A percentile compares a stretch with the other conserved stretches of the same genome.
phyloP scores from a whole-genome alignment of 2,329 filamentous ascomycete species.

The Pseudodiploospora longispora region DNA sequence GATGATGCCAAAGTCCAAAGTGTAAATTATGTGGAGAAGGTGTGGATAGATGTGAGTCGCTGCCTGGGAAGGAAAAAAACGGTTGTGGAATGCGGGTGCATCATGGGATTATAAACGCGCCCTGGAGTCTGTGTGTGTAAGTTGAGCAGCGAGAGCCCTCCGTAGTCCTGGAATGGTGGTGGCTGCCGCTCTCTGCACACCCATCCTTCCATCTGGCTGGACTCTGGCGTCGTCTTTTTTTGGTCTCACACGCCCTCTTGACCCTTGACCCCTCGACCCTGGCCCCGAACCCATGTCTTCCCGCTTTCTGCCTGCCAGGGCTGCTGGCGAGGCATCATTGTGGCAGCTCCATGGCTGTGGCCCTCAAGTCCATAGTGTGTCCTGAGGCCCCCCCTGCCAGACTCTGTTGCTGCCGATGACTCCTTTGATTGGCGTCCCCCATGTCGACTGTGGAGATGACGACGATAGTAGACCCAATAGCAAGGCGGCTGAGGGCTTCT shows the following conservation, averaged over 20 bases:
- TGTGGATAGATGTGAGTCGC: slow-evolving; percentile 1
- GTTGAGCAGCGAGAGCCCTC: not conserved
- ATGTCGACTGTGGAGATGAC: slow-evolving; percentile 5
- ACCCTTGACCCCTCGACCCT: not conserved
- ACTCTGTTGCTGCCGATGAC: slow-evolving; percentile 7
- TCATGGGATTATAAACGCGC: slow-evolving; percentile 8
- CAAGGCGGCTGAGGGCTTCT: slow-evolving; percentile 7
- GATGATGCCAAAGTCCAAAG: not conserved
- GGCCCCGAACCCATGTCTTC: not conserved
- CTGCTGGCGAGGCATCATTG: slow-evolving; percentile 1
- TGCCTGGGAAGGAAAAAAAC: slow-evolving; percentile 6
- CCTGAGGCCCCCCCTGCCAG: not conserved
- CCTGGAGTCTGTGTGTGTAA: not conserved
- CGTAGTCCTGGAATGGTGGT: not conserved
- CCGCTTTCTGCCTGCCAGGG: slow-evolving; percentile 8
- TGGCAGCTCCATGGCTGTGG: too few relatives aligned
- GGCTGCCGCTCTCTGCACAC: not conserved
- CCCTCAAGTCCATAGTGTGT: too few relatives aligned
- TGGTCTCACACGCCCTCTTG: slow-evolving; percentile 8
- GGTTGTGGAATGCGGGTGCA: slow-evolving; percentile 7
- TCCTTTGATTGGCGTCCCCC: slow-evolving; percentile 5
- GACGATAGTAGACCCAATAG: slow-evolving; percentile 6
- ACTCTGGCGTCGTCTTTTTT: not conserved
- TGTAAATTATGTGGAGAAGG: not conserved
- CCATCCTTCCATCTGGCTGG: not conserved